These are phyloP conservation scores for Prunella vulgaris DNA, from an alignment of 257 asterid genomes.

Conservation along the genomic window DNA sequence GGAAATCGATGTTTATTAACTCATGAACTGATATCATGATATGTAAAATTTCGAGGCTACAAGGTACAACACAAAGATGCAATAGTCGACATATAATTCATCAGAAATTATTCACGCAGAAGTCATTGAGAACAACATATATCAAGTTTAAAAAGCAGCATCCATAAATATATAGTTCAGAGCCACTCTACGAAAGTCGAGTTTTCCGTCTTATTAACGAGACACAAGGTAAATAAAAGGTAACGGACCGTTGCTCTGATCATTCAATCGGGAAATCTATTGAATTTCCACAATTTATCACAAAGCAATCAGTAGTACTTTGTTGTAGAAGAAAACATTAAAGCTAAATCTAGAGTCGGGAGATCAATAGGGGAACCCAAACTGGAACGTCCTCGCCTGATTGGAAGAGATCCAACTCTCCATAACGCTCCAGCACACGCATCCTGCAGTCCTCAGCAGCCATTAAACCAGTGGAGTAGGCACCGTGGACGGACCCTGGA, in stretches of 20 bases:
- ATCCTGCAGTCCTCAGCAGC: slow-evolving; percentile 94
- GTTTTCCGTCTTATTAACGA: neutral
- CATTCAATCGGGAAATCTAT: slow-evolving; percentile 43
- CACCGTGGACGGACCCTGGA: slow-evolving; percentile 91
- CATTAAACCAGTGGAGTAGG: slow-evolving; percentile 82
- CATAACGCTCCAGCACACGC: slow-evolving; percentile 83
- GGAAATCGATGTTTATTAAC: neutral
- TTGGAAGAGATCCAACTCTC: slow-evolving; percentile 72
- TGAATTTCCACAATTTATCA: slow-evolving; percentile 41
- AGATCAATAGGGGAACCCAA: slow-evolving; percentile 64
- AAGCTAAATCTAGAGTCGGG: slow-evolving; percentile 38
- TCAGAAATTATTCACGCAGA: slow-evolving; percentile 3
- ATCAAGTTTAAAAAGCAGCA: neutral
- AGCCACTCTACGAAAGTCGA: neutral
- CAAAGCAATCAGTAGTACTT: slow-evolving; percentile 40
- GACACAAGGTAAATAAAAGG: neutral
- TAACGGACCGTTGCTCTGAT: slow-evolving; percentile 42
- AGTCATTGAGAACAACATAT: neutral
- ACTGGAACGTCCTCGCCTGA: slow-evolving; percentile 61
- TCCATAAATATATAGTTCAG: neutral
- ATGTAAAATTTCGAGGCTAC: neutral
- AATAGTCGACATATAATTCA: neutral
- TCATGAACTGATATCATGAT: neutral
- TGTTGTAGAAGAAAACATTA: neutral
- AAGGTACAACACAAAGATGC: neutral